Evolutionary conservation across 768 basidiomycete species (phyloP), one percentile per base, ranked within the genome.

Genomic region (Kwoniella newhampshirensis): DNA sequence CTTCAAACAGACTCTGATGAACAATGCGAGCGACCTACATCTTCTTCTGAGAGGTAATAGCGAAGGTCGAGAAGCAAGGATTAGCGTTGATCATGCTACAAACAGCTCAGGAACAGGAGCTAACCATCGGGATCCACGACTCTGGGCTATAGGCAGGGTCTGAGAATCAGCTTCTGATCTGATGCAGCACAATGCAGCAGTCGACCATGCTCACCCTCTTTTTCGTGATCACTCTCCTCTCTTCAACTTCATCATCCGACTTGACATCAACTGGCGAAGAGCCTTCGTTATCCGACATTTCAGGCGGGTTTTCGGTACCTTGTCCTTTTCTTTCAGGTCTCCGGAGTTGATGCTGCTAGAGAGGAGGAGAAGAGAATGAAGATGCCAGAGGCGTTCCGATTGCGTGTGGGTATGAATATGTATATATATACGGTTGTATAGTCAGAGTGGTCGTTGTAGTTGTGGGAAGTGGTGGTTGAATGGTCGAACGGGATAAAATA

Each of bases 111-210:
- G n/a, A 36, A 40, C 13, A 6, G 27, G 20, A 18, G 46, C 64
- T 58, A 32, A 67, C 64, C 66, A 53, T 64, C 66, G 28, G 66
- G 68, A 63, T 70, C 66, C 8, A 51, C 46, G 6, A 60, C 51
- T 45, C 68, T 54, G 25, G 67, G 57, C 63, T 68, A 37, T n/a
- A 39, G 0, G 8, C 13, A 6, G n/a, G n/a, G n/a, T n/a, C 21
- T 4, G 27, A 17, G 28, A 32, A 13, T 53, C 49, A 28, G 6
- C 36, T 54, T 61, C 53, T 32, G 21, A 17, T 42, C 35, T 23
- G 36, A 36, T 9, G 13, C 15, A 25, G 35, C 9, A 13, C 32
- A 6, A 32, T 32, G 32, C 32, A 32, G 32, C n/a, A n/a, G 26
- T 3, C 41, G 4, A 36, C 11, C 17, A 2, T n/a, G 55, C 65